A percentile compares a stretch with the other conserved stretches of the same genome.
Evolutionary conservation across 1,284 basidiomycete genomes (phyloP).

Genomic region (Sanguinoderma infundibulare): DNA sequence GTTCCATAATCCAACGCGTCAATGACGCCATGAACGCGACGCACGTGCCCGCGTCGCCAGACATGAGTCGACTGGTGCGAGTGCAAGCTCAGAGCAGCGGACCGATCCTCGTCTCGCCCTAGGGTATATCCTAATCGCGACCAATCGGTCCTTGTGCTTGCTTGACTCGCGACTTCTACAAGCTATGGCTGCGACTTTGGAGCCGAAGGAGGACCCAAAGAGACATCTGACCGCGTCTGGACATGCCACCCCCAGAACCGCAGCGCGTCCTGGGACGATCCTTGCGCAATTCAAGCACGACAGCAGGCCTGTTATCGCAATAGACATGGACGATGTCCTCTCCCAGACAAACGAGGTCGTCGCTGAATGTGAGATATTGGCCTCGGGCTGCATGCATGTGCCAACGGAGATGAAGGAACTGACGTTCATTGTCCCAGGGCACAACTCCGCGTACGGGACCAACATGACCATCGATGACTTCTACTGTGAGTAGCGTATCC

Average conservation of each 20-base stretch:
- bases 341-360: conserved; percentile 70
- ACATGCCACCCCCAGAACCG: conserved; percentile 19
- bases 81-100: background rate
- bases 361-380: conserved; percentile 58
- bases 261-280: conserved; percentile 16
- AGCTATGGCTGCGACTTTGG: conserved; percentile 12
- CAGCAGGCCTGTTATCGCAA: conserved; percentile 56
- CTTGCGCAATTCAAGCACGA: conserved; percentile 18
- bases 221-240: conserved; percentile 17
- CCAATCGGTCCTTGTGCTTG: background rate
- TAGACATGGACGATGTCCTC: conserved; percentile 82
- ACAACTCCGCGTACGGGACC: conserved; percentile 68
- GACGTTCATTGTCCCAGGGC: conserved; percentile 51
- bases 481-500: conserved; percentile 56
- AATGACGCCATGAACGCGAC: conserved; percentile 17
- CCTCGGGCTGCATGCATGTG: background rate
- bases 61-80: background rate
- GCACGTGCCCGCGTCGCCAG: conserved; percentile 22
- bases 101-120: background rate
- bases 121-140: background rate
- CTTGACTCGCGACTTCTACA: background rate
- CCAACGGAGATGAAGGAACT: background rate
- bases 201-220: conserved; percentile 7
- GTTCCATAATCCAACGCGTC: conserved; percentile 23
- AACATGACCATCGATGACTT: conserved; percentile 57